These are phyloP conservation scores for Phytophthora megakarya DNA, from an alignment of 352 stramenopile species.

Conservation along the genomic window DNA sequence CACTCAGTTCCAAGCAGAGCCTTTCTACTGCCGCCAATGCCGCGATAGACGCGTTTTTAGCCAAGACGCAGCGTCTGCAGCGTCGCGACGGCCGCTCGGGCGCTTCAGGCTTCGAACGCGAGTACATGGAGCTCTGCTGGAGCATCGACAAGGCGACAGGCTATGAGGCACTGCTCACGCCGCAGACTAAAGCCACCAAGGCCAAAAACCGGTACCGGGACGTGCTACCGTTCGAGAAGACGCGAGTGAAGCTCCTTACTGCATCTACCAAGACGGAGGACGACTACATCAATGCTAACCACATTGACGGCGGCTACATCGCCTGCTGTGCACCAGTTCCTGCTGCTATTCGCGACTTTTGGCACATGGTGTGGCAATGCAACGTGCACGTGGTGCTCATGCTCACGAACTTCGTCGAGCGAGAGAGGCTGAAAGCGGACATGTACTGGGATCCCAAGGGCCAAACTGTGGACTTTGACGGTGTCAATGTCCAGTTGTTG, in stretches of 20 bases:
- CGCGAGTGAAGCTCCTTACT: slow-evolving; percentile 57
- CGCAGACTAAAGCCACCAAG: slow-evolving; percentile 70
- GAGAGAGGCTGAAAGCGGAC: slow-evolving; percentile 70
- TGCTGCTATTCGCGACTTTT: slow-evolving; percentile 74
- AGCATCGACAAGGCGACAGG: slow-evolving; percentile 61
- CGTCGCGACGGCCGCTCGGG: slow-evolving; percentile 27
- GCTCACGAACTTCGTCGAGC: slow-evolving; percentile 88
- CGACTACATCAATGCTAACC: slow-evolving; percentile 83
- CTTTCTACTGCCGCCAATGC: not conserved
- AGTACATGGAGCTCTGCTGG: slow-evolving; percentile 69
- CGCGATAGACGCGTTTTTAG: slow-evolving; percentile 34
- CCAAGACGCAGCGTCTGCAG: slow-evolving; percentile 43
- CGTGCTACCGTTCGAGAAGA: slow-evolving; percentile 77
- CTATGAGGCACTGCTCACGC: slow-evolving; percentile 57
- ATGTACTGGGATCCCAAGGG: slow-evolving; percentile 70
- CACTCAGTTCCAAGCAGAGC: not conserved
- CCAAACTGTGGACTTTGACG: slow-evolving; percentile 53
- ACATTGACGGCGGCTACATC: slow-evolving; percentile 69
- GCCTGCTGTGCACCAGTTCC: slow-evolving; percentile 76
- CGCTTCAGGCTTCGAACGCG: slow-evolving; percentile 56
- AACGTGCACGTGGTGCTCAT: slow-evolving; percentile 86
- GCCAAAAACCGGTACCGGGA: slow-evolving; percentile 81
- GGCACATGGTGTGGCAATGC: slow-evolving; percentile 81
- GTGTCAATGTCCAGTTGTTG: slow-evolving; percentile 56
- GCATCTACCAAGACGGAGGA: slow-evolving; percentile 11